These are phyloP conservation scores for Hysterangium stoloniferum DNA, from an alignment of 768 basidiomycete species.

Conservation along the genomic window DNA sequence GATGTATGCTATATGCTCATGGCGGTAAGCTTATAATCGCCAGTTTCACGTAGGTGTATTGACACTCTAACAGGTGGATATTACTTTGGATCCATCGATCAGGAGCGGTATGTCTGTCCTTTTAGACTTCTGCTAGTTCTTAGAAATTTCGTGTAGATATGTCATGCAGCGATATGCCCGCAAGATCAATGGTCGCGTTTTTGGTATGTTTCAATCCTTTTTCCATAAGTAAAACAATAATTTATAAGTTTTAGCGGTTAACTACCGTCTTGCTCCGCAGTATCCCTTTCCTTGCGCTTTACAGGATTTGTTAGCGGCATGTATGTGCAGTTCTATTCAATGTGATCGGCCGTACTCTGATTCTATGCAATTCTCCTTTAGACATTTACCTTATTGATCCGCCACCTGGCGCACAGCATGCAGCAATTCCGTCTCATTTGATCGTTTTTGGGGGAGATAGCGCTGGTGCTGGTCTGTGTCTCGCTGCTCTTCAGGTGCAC, in stretches of 20 bases:
- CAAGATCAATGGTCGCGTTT: slow-evolving; percentile 88
- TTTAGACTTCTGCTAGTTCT: slow-evolving; percentile 15
- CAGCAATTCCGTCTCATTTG: slow-evolving; percentile 69
- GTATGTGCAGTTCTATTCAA: slow-evolving; percentile 32
- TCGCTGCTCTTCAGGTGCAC: slow-evolving; percentile 74
- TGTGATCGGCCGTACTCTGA: neutral
- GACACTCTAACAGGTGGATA: slow-evolving; percentile 39
- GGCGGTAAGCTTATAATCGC: slow-evolving; percentile 44
- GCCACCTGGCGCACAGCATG: slow-evolving; percentile 69
- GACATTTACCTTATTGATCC: slow-evolving; percentile 88
- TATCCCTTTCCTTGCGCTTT: slow-evolving; percentile 94
- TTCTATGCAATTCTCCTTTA: slow-evolving; percentile 20
- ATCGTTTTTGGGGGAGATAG: slow-evolving; percentile 89
- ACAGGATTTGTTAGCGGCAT: slow-evolving; percentile 85
- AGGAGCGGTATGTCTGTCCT: slow-evolving; percentile 41
- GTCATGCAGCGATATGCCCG: slow-evolving; percentile 55
- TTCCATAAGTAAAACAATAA: neutral
- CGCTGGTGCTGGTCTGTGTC: slow-evolving; percentile 81
- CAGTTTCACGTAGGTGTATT: neutral
- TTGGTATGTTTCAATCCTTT: slow-evolving; percentile 22
- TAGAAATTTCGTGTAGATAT: slow-evolving; percentile 50
- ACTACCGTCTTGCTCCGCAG: slow-evolving; percentile 72
- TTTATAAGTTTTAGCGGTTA: slow-evolving; percentile 34
- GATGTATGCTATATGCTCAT: slow-evolving; percentile 53
- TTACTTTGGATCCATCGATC: slow-evolving; percentile 74